Conservation (phyloP, 2,329 filamentous ascomycete species). For the Apiospora arundinis region DNA sequence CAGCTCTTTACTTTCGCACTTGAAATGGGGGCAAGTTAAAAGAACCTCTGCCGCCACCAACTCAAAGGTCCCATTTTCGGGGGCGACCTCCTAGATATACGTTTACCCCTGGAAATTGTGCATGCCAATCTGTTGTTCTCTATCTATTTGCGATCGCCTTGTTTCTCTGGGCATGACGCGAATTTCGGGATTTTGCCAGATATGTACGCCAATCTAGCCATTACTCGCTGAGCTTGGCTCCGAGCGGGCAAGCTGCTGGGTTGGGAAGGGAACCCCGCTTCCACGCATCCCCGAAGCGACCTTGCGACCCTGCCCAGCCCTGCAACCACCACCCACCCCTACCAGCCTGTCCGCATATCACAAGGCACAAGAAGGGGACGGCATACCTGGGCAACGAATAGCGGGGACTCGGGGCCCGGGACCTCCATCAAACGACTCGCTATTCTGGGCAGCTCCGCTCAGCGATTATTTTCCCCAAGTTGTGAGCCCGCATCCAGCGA, state of each 20-base stretch:
- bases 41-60: no score
- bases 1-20: no score
- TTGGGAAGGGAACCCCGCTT: conserved; percentile 10
- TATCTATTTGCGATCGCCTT: background rate
- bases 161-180: background rate
- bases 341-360: conserved; percentile 12
- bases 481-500: background rate
- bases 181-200: background rate
- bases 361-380: conserved; percentile 4
- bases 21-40: no score
- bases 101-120: background rate
- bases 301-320: background rate
- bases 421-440: background rate
- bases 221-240: background rate
- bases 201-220: background rate
- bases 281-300: background rate
- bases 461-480: background rate
- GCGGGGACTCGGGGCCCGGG: background rate
- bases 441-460: background rate
- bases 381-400: conserved; percentile 12
- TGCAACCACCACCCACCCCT: background rate
- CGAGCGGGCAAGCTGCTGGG: background rate
- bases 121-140: background rate
- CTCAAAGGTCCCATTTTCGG: background rate
- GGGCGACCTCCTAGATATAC: background rate